A percentile compares a stretch with the other conserved stretches of the same genome.
Conservation (phyloP, 805 yeast species). For the Ogataea methanolica region DNA sequence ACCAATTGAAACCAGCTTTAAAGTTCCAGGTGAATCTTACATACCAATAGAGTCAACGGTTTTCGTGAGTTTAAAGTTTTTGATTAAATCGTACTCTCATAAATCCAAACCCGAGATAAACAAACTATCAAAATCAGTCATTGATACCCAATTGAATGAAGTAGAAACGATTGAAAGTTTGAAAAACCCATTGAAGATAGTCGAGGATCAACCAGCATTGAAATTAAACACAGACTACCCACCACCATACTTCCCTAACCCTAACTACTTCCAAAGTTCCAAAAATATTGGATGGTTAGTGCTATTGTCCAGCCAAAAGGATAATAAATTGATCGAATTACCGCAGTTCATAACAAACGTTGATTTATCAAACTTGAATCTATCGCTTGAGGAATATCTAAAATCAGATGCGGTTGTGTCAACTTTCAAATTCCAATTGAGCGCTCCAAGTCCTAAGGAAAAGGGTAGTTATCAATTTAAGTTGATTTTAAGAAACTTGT, state of each 20-base stretch:
- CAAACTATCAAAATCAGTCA: slow-evolving; percentile 31
- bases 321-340: slow-evolving; percentile 71
- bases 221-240: slow-evolving; percentile 42
- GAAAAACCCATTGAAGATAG: slow-evolving; percentile 65
- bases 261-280: slow-evolving; percentile 27
- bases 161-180: slow-evolving; percentile 60
- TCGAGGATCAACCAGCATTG: slow-evolving; percentile 63
- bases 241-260: slow-evolving; percentile 73
- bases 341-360: slow-evolving; percentile 50
- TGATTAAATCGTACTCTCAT: slow-evolving; percentile 69
- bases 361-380: slow-evolving; percentile 50
- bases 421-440: slow-evolving; percentile 69
- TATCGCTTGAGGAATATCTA: slow-evolving; percentile 46
- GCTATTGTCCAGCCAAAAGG: slow-evolving; percentile 66
- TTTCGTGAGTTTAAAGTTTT: slow-evolving; percentile 69
- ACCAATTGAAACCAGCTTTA: slow-evolving; percentile 64
- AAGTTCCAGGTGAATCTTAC: slow-evolving; percentile 79
- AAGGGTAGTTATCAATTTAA: slow-evolving; percentile 66
- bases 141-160: slow-evolving; percentile 41
- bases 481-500: slow-evolving; percentile 62
- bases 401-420: slow-evolving; percentile 50
- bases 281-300: slow-evolving; percentile 55
- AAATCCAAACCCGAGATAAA: slow-evolving; percentile 49
- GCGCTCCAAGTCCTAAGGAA: slow-evolving; percentile 73
- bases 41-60: slow-evolving; percentile 71